Percentiles rank a stretch among this genome's conserved stretches.
Conservation (phyloP, 2,329 filamentous ascomycete genomes). For the Fusarium sp. region DNA sequence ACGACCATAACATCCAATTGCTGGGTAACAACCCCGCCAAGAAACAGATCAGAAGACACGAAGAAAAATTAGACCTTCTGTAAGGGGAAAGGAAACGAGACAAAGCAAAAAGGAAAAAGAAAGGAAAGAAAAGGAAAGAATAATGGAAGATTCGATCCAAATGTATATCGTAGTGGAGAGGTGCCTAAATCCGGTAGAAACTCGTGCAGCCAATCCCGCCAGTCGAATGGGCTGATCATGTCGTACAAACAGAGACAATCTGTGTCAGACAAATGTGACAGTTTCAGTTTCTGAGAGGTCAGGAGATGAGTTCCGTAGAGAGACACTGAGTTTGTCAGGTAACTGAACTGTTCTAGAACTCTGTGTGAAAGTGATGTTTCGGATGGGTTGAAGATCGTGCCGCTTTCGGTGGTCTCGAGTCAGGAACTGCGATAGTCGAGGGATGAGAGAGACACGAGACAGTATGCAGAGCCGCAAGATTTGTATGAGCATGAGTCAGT, state of each 20-base stretch:
- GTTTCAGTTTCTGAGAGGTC: slow-evolving; percentile 13
- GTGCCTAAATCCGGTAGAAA: slow-evolving; percentile 2
- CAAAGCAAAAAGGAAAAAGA: slow-evolving; percentile 11
- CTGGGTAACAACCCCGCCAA: slow-evolving; percentile 37
- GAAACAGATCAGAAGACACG: slow-evolving; percentile 44
- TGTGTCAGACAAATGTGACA: slow-evolving; percentile 19
- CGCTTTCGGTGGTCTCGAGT: slow-evolving; percentile 24
- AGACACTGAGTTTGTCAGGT: slow-evolving; percentile 19
- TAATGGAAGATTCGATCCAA: slow-evolving; percentile 8
- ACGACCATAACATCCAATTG: slow-evolving; percentile 32
- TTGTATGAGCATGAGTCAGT: neutral
- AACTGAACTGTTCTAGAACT: slow-evolving; percentile 36
- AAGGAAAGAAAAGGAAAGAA: slow-evolving; percentile 3
- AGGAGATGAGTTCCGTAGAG: slow-evolving; percentile 2
- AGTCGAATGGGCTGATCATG: slow-evolving; percentile 3
- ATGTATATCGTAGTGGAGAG: slow-evolving; percentile 2
- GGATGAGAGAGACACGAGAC: slow-evolving; percentile 10
- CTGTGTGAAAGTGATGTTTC: slow-evolving; percentile 14
- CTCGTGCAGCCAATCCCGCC: slow-evolving; percentile 20
- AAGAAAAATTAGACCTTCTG: slow-evolving; percentile 14
- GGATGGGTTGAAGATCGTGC: slow-evolving; percentile 34
- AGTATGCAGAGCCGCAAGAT: slow-evolving; percentile 34
- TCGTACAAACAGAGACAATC: slow-evolving; percentile 4
- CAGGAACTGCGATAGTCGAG: slow-evolving; percentile 17
- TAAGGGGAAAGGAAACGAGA: slow-evolving; percentile 28